Evolutionary conservation across 2,329 filamentous ascomycete species (phyloP).

Genomic region (Cladosporium halotolerans): DNA sequence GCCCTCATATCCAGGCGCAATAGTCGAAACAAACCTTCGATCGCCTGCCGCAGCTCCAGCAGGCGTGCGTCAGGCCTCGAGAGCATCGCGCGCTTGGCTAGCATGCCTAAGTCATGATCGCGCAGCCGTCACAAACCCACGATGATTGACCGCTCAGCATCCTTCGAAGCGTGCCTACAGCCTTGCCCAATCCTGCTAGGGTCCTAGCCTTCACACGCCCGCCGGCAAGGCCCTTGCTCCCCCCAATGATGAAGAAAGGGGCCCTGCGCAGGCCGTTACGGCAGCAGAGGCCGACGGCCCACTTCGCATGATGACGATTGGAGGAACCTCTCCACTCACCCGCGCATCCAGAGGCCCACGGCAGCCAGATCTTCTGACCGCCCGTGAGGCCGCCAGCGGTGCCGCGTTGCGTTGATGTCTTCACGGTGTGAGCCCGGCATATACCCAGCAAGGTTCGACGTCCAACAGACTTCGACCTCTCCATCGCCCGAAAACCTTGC

Average conservation of each 20-base stretch:
- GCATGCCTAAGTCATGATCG: conserved; percentile 2
- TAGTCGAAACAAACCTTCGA: not conserved
- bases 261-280: conserved; percentile 10
- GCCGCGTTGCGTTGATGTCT: not conserved
- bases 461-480: no score
- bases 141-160: conserved; percentile 10
- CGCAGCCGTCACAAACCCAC: conserved; percentile 10
- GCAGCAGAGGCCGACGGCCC: conserved; percentile 7
- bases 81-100: conserved; percentile 2
- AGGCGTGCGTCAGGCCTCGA: not conserved
- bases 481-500: no score
- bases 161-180: not conserved
- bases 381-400: not conserved
- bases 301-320: conserved; percentile 5
- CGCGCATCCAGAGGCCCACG: not conserved
- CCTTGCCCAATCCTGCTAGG: conserved; percentile 9
- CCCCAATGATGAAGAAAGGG: conserved; percentile 6
- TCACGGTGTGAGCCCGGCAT: conserved; percentile 5
- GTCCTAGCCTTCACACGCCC: not conserved
- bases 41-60: not conserved
- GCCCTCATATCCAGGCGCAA: conserved; percentile 2
- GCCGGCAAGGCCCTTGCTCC: not conserved
- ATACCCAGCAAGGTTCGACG: conserved; percentile 8
- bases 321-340: not conserved
- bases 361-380: conserved; percentile 8